Base-by-base conservation (phyloP, 352 stramenopile genomes). In the Phytopythium cucurbitacearum region DNA sequence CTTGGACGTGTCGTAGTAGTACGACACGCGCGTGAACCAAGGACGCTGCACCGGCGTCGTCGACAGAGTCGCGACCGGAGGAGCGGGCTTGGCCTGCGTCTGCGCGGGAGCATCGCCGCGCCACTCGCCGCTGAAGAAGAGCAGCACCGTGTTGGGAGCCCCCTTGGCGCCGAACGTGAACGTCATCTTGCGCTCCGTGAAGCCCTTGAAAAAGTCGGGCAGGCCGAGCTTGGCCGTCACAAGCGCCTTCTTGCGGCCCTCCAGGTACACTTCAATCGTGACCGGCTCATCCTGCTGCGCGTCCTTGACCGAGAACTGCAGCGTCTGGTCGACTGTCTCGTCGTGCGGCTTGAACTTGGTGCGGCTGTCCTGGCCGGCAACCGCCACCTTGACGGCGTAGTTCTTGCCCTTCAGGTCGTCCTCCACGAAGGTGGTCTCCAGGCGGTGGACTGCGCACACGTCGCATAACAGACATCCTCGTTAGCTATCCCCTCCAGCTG, bases 1-100 rank as follows among this genome's bases (percentile, higher is more conserved):
- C 77, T 91, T 91, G 34, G 70, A 76, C 41, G 76, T 87, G 56
- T 86, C 69, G 62, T 91, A 91, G 63, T 91, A 91, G 65, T 89
- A 91, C 53, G 76, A 82, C 43, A 66, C 71, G 21, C 79, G 76
- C 64, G 80, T 80, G 54, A 86, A 89, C 72, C 74, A 87, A 28
- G 79, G 79, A 3, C 79, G 79, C 48, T 89, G 49, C 4, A 16
- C 40, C 34, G 60, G 54, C 33, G 53, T 57, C 0, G 59, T 48
- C 37, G 53, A 53, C 36, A 59, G 53, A 4, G 53, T 43, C 34
- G 34, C 35, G n/a, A 44, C 10, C 6, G 34, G 33, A 15, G 4
- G 34, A 15, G 35, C 16, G 15, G 35, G n/a, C 16, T 39, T 61
- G n/a, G 61, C 60, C 4, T 34, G 28, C 3, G n/a, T 33, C 21